Conservation (phyloP, 2,329 filamentous ascomycete genomes). For the Coleophoma cylindrospora region DNA sequence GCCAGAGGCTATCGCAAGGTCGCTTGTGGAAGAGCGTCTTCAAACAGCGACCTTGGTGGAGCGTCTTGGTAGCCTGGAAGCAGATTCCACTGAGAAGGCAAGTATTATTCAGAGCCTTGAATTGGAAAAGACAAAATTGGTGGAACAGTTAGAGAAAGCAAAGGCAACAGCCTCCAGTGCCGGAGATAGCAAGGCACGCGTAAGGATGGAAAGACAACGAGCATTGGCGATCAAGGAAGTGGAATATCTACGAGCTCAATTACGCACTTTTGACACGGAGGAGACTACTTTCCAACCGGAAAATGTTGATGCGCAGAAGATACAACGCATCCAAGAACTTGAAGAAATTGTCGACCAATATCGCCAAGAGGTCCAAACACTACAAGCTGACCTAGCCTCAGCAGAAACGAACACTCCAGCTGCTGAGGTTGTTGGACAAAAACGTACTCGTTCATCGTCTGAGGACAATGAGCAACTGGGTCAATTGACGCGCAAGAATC, state of each 20-base stretch:
- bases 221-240: conserved; percentile 85
- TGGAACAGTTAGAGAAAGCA: conserved; percentile 65
- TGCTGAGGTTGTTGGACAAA: conserved; percentile 45
- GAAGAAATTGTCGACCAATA: conserved; percentile 86
- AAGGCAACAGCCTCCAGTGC: conserved; percentile 42
- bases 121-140: conserved; percentile 60
- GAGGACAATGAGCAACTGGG: conserved; percentile 66
- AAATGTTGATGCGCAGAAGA: conserved; percentile 70
- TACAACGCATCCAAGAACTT: conserved; percentile 70
- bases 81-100: conserved; percentile 73
- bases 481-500: conserved; percentile 80
- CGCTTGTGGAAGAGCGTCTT: conserved; percentile 76
- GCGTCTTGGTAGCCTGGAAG: conserved; percentile 71
- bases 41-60: conserved; percentile 78
- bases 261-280: conserved; percentile 83
- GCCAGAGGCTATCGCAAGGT: conserved; percentile 80
- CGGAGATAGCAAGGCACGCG: conserved; percentile 60
- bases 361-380: conserved; percentile 69
- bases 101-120: conserved; percentile 69
- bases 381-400: conserved; percentile 70
- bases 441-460: conserved; percentile 56
- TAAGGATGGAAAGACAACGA: conserved; percentile 81
- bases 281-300: conserved; percentile 82
- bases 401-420: conserved; percentile 42
- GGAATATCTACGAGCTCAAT: conserved; percentile 86